Conservation (phyloP, 2,329 filamentous ascomycete genomes). For the Clarireedia hainanense region DNA sequence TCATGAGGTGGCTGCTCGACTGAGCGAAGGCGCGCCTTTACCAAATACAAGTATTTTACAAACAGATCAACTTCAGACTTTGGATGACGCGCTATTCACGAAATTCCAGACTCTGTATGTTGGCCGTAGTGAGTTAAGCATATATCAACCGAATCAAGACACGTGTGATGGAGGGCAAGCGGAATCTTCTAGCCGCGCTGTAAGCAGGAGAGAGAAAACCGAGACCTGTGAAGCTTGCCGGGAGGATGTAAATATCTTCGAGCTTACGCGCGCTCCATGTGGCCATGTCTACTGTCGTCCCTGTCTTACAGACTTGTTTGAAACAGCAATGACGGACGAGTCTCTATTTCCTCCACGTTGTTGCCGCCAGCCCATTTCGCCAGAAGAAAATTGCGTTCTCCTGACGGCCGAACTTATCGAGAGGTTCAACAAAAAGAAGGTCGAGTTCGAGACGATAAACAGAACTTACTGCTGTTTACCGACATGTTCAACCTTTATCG, state of each 20-base stretch:
- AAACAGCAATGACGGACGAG: conserved; percentile 38
- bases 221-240: conserved; percentile 9
- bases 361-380: conserved; percentile 35
- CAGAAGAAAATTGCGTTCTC: conserved; percentile 25
- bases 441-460: conserved; percentile 41
- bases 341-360: conserved; percentile 48
- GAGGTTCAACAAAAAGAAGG: conserved; percentile 34
- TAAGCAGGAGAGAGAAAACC: not conserved
- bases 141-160: not conserved
- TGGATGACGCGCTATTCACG: conserved; percentile 16
- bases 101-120: conserved; percentile 17
- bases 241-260: conserved; percentile 9
- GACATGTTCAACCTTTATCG: conserved; percentile 41
- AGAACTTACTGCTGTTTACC: conserved; percentile 42
- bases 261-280: conserved; percentile 29
- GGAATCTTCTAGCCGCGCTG: conserved; percentile 9
- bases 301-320: conserved; percentile 42
- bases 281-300: conserved; percentile 43
- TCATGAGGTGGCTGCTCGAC: conserved; percentile 11
- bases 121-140: not conserved
- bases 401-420: conserved; percentile 31
- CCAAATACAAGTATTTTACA: not conserved
- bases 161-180: not conserved
- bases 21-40: conserved; percentile 1
- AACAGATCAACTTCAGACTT: not conserved